Conservation (phyloP, 768 basidiomycete species). For the Neoboletus brunneissimus region DNA sequence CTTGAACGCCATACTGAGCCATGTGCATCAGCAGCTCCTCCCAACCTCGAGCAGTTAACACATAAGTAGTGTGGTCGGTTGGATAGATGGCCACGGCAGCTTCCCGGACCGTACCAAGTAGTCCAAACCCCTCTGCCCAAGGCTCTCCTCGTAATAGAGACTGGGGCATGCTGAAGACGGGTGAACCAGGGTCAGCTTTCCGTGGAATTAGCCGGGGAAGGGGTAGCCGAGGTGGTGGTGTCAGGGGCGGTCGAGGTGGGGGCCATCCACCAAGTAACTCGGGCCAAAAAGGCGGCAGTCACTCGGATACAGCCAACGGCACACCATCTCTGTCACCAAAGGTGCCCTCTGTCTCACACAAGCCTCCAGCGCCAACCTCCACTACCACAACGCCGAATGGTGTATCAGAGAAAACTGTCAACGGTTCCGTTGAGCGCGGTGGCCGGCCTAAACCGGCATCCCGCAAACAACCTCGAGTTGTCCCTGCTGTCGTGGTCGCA, state of each 20-base stretch:
- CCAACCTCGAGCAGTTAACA: conserved; percentile 1
- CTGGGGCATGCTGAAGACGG: conserved; percentile 40
- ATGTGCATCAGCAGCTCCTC: conserved; percentile 6
- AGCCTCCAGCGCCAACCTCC: conserved; percentile 12
- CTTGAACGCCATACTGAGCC: conserved; percentile 12
- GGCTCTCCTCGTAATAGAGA: conserved; percentile 36
- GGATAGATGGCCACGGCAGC: conserved; percentile 44
- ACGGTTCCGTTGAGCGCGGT: conserved; percentile 21
- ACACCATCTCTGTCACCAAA: conserved; percentile 20
- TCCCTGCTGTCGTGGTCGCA: conserved; percentile 21
- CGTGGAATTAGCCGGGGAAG: conserved; percentile 41
- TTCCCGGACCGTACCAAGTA: conserved; percentile 27
- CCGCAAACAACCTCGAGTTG: conserved; percentile 20
- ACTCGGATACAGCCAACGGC: conserved; percentile 19
- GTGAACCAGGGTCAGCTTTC: conserved; percentile 49
- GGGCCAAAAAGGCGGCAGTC: conserved; percentile 22
- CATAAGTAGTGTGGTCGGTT: neutral
- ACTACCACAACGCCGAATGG: conserved; percentile 19
- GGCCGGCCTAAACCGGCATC: conserved; percentile 22
- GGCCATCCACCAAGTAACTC: conserved; percentile 28
- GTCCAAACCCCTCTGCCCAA: conserved; percentile 27
- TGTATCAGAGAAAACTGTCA: conserved; percentile 22
- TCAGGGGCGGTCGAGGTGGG: conserved; percentile 25
- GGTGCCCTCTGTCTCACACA: conserved; percentile 14
- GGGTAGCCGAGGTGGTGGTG: conserved; percentile 34